Conservation (phyloP, 1,139 yeast species). For the Candida sanyaensis region DNA sequence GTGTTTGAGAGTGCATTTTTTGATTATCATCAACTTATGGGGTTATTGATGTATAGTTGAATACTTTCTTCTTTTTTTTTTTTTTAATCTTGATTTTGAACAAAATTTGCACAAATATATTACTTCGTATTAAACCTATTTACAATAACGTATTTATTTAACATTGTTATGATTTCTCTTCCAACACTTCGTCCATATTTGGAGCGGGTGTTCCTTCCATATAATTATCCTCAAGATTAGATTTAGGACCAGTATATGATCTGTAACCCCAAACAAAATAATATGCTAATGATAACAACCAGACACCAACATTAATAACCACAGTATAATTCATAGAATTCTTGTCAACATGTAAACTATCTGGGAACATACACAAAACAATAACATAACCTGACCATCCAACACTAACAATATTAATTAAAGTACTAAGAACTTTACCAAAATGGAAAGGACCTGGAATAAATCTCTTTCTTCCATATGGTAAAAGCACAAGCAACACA, state of each 20-base stretch:
- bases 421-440: constrained; percentile 49
- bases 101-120: no score
- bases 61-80: not conserved
- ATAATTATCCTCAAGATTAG: constrained; percentile 24
- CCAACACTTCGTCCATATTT: constrained; percentile 6
- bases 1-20: no score
- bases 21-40: no score
- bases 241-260: constrained; percentile 36
- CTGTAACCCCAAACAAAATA: constrained; percentile 31
- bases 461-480: constrained; percentile 46
- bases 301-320: constrained; percentile 38
- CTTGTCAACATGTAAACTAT: constrained; percentile 25
- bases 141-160: not conserved
- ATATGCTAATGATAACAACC: constrained; percentile 30
- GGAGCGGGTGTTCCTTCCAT: constrained; percentile 3
- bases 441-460: constrained; percentile 66
- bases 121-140: not conserved
- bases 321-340: constrained; percentile 39
- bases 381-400: constrained; percentile 34
- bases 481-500: constrained; percentile 27
- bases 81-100: not conserved
- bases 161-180: not conserved
- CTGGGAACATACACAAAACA: constrained; percentile 43
- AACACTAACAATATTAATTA: constrained; percentile 25
- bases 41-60: not conserved